Conservation (phyloP, 2,329 filamentous ascomycete species). For the Helicocarpus griseus region DNA sequence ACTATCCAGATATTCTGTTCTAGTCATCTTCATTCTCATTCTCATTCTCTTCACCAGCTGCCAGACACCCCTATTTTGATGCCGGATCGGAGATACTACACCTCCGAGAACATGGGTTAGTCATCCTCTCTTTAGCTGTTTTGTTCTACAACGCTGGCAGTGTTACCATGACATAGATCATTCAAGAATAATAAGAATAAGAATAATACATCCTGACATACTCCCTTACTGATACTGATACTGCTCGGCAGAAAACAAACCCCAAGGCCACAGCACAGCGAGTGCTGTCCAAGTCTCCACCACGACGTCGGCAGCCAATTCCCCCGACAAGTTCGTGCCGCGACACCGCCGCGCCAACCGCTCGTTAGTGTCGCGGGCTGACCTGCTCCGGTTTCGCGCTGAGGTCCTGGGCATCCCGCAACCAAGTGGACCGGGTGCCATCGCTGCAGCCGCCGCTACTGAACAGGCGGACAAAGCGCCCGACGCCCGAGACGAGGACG, state of each 20-base stretch:
- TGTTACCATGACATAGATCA: no score
- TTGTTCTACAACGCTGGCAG: no score
- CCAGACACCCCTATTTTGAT: background rate
- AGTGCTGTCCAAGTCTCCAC: conserved; percentile 9
- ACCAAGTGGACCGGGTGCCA: background rate
- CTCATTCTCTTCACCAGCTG: background rate
- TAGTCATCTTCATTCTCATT: background rate
- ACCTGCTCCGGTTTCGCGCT: conserved; percentile 13
- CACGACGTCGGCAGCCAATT: conserved; percentile 2
- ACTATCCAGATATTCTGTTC: background rate
- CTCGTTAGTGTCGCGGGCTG: conserved; percentile 9
- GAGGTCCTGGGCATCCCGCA: conserved; percentile 10
- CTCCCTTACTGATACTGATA: no score
- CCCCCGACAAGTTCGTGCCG: conserved; percentile 5
- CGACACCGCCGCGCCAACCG: conserved; percentile 14
- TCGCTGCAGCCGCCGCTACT: background rate
- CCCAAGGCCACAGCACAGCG: background rate
- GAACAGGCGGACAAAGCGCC: conserved; percentile 1
- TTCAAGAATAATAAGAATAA: no score
- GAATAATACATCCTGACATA: no score
- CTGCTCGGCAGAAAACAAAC: background rate
- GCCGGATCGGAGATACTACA: background rate
- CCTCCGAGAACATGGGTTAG: background rate
- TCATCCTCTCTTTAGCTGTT: background rate
- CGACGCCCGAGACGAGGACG: conserved; percentile 4